Base-by-base conservation (phyloP, 2,329 filamentous ascomycete species). In the Beauveria sp. region DNA sequence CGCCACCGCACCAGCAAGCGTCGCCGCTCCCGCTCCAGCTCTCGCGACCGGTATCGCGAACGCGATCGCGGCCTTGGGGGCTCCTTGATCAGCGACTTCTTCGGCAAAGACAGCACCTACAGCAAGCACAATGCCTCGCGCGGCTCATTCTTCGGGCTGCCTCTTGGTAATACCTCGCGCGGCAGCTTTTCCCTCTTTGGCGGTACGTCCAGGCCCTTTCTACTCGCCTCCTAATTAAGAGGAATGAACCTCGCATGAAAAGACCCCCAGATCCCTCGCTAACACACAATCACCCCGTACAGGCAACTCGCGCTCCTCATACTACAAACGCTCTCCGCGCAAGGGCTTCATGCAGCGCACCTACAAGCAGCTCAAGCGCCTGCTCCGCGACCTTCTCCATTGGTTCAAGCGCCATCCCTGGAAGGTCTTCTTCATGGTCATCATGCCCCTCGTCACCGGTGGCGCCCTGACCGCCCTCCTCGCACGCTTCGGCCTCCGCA, bases 381-480 rank as follows among this genome's bases (percentile, higher is more conserved):
- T 96, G 64, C 77, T 96, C 61, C 88, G 89, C 69, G 87, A 96
- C 71, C 85, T 97, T 9, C 80, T 88, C 72, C 84, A 87, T 72
- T 96, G 93, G 76, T 89, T 90, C 68, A 88, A 90, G 71, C 82
- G 85, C 43, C 88, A 97, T 76, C 93, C 92, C 0, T 77, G 91
- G 70, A 96, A 96, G 76, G 90, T 96, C 53, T 90, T 97, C 78
- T 80, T 90, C 79, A 83, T 92, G 64, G 88, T 96, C 64, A 83
- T 97, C 68, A 85, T 97, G 83, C 93, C 93, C 10, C 81, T 97
- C 62, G 78, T 97, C 68, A 92, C 88, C 1, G 91, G 91, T 56
- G 93, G 93, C 37, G 88, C 90, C 30, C 76, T 97, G 66, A 87
- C 87, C 9, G 90, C 88, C 52, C 78, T 97, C 50, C 82, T 96